Conservation (phyloP, 164 flowering plant species). For the Magnolia changhungtana region DNA sequence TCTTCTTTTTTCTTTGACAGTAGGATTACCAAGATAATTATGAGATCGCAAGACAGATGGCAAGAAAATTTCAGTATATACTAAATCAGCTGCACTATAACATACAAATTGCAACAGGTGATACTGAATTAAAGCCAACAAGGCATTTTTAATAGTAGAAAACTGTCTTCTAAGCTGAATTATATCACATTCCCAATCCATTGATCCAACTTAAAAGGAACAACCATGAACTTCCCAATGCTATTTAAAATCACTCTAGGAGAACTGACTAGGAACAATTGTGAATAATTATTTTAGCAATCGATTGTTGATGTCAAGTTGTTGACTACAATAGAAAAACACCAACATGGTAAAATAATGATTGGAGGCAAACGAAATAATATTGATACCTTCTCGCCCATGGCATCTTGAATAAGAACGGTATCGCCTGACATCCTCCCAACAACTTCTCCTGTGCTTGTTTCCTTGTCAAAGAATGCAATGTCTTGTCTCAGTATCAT, state of each 20-base stretch:
- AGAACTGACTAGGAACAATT: neutral
- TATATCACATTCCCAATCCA: neutral
- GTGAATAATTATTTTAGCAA: too few species aligned
- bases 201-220: neutral
- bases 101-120: too few species aligned
- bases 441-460: slow-evolving; percentile 51
- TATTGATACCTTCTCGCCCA: slow-evolving; percentile 56
- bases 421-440: slow-evolving; percentile 58
- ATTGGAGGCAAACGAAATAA: neutral
- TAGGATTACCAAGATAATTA: too few species aligned
- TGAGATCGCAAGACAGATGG: too few species aligned
- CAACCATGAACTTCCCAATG: neutral
- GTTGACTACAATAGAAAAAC: neutral
- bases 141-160: neutral
- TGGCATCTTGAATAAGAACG: slow-evolving; percentile 59
- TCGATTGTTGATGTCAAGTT: neutral
- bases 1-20: too few species aligned
- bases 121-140: neutral
- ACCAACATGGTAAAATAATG: neutral
- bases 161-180: neutral
- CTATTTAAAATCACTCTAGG: neutral
- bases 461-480: slow-evolving; percentile 51
- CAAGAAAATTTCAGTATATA: too few species aligned
- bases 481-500: slow-evolving; percentile 57
- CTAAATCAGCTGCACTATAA: too few species aligned